Conservation (phyloP, 495 filamentous ascomycete species). For the Annulohypoxylon stygium region DNA sequence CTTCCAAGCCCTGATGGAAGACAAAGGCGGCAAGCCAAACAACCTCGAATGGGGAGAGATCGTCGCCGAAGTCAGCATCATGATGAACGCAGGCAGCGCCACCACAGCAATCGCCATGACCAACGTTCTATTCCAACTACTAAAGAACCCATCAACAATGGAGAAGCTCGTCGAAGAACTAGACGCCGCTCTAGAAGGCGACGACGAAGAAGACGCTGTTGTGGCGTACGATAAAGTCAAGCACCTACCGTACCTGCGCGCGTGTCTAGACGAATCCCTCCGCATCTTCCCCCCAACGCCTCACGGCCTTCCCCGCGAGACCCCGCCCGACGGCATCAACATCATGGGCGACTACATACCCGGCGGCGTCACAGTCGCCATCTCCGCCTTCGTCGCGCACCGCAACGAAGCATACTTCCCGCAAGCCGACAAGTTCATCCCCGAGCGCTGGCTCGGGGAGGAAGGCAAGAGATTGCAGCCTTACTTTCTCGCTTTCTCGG, state of each 20-base stretch:
- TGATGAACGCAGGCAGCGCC: not conserved
- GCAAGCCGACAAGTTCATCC: not conserved
- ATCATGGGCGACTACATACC: not conserved
- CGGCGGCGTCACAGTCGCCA: not conserved
- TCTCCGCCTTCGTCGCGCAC: not conserved
- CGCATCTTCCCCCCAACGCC: not conserved
- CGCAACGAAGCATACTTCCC: not conserved
- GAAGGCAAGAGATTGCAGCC: not conserved
- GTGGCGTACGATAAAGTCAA: not conserved
- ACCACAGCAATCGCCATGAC: not conserved
- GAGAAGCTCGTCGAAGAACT: not conserved
- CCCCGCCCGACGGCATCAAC: not conserved
- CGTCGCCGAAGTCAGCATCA: not conserved
- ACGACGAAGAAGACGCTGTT: not conserved
- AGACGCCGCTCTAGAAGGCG: not conserved
- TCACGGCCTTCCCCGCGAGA: not conserved
- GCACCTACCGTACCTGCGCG: not conserved
- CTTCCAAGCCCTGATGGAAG: not conserved
- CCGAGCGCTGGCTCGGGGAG: conserved; percentile 8
- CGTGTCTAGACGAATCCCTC: not conserved
- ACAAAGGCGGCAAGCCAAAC: not conserved
- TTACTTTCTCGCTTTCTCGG: not conserved
- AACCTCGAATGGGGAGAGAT: not conserved
- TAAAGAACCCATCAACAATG: not conserved
- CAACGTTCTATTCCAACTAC: not conserved